Base-by-base conservation (phyloP, 2,329 filamentous ascomycete species). In the Colletotrichum costaricense region DNA sequence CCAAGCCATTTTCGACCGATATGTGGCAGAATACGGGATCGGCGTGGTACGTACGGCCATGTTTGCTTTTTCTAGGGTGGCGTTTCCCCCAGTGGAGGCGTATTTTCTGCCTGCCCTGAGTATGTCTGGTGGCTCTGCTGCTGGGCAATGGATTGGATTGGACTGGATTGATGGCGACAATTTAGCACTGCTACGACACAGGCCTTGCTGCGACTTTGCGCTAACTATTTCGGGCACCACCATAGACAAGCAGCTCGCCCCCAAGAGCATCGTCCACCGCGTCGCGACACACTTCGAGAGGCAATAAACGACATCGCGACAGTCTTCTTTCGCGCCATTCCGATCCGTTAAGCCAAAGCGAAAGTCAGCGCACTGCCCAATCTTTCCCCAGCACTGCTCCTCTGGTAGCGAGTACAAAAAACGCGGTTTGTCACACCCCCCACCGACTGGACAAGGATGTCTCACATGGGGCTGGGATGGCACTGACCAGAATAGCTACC, bases 1-100 rank as follows among this genome's bases (percentile, higher is more conserved):
- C 79, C 85, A 86, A 78, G 78, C 80, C 30, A 78, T 87, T 30
- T 75, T 84, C 2, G 80, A 83, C 46, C 79, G 79, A 68, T 80
- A 85, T 75, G 81, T 81, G 74, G 79, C 77, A 24, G 78, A 83
- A 70, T 82, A 85, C 70, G 84, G 83, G 68, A 78, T 83, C 19
- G 81, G 79, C 59, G 77, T 79, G 79, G 84, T 86, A 80, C 78
- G 84, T 85, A 76, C 22, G 24, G 46, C 12, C 63, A 63, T 59
- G 14, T 26, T 71, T 72, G 60, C 59, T 62, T 69, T 64, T 69
- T 73, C 72, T 49, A 68, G 69, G 72, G 73, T 67, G 68, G 69
- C 68, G 58, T 65, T 49, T 73, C 58, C 26, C 24, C n/a, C 58
- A 28, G 64, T 56, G 67, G 58, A 63, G 66, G 60, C 30, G 46